Evolutionary conservation across 441 rosid species (phyloP).

Genomic region (Rhodomyrtus psidioides): DNA sequence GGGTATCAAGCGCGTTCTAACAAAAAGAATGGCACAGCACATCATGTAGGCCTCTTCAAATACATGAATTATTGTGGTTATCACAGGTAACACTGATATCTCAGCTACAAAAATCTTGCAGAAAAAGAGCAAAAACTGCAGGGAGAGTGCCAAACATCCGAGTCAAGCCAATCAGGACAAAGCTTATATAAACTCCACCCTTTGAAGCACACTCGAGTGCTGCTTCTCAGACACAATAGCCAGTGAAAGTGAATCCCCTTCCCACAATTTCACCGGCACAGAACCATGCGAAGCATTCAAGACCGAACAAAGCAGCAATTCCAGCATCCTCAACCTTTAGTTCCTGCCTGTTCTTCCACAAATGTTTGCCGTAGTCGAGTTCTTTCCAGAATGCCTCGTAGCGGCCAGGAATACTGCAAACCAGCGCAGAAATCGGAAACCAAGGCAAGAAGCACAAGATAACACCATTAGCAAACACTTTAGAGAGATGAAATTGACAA

Average conservation of each 20-base stretch:
- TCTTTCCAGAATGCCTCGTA: slow-evolving; percentile 69
- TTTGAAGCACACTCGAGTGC: not conserved
- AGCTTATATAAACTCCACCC: not conserved
- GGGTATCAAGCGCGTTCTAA: not conserved
- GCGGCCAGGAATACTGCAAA: slow-evolving; percentile 60
- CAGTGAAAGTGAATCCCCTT: slow-evolving; percentile 77
- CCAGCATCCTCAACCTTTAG: slow-evolving; percentile 69
- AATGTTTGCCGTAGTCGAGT: slow-evolving; percentile 31
- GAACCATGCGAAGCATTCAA: slow-evolving; percentile 81
- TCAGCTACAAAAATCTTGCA: slow-evolving; percentile 5
- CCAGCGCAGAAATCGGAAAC: not conserved
- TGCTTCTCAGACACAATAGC: slow-evolving; percentile 56
- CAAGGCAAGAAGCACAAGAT: not conserved
- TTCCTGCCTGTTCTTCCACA: slow-evolving; percentile 58
- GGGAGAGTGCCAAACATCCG: not conserved
- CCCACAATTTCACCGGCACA: slow-evolving; percentile 71
- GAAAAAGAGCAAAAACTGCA: not conserved
- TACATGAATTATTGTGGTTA: not conserved
- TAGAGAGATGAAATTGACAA: not conserved
- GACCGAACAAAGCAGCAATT: slow-evolving; percentile 71
- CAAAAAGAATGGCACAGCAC: not conserved
- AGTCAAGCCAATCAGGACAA: not conserved
- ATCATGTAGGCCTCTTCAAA: not conserved
- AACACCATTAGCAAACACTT: not conserved
- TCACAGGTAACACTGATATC: not conserved